Evolutionary conservation across 306 rosid species (phyloP), one percentile per base, ranked within the genome.

Genomic region (Citrullus colocynthis): DNA sequence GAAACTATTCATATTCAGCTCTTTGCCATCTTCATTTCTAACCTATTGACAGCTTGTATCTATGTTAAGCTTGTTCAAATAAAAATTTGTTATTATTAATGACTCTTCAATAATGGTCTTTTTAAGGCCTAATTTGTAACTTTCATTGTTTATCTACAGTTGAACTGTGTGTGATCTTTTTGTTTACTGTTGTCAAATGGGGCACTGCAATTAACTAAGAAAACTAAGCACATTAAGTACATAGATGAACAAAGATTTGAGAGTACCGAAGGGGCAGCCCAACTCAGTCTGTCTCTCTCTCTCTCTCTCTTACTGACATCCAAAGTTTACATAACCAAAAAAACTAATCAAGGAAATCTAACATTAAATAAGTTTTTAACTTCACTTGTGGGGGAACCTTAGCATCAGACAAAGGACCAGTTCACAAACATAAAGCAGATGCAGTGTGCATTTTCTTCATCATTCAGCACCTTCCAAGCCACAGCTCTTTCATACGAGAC

Each of bases 391-490:
- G 18, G 28, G 21, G 4, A 63, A 32, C 8, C 57, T 32, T 11
- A 78, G 76, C 76, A 42, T 88, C 87, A 95, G 82, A 96, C 98
- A 78, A 96, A 96, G 75, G 99, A 96, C 99, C 99, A 96, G 87
- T 96, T 96, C 85, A 91, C 81, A 82, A 96, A 96, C 90, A 96
- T 89, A 78, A 96, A 96, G 87, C 98, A 88, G 75, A 96, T 88
- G 83, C 99, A 96, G 86, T 96, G 96, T 39, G 98, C 99, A 62
- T 85, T 93, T 84, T 96, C 98, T 58, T 96, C 99, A 78, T 93
- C 99, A 81, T 96, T 96, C 88, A 93, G 81, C 84, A 96, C 99
- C 88, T 96, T 96, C 99, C 99, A 93, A 81, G 99, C 99, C 79
- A 96, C 96, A 16, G 90, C 97, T 74, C 97, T 89, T 79, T 96